These are phyloP conservation scores for Leishmania guyanensis DNA, from an alignment of 208 protist genomes.

Conservation along the genomic window DNA sequence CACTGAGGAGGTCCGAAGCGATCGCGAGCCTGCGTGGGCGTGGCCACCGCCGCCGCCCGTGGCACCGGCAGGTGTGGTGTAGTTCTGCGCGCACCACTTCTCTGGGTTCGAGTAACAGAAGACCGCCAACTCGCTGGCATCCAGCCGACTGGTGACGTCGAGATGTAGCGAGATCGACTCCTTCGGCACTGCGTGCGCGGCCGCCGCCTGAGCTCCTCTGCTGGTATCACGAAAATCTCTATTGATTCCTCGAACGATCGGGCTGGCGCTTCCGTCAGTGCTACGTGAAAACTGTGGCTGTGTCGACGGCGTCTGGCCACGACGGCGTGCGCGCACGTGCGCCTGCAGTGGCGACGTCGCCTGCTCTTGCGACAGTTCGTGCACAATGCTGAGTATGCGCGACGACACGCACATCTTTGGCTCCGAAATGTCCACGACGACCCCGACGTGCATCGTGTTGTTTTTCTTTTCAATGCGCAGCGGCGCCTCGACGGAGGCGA, in stretches of 20 bases:
- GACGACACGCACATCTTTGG: constrained; percentile 68
- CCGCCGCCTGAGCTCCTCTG: not conserved
- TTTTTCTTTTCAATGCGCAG: constrained; percentile 50
- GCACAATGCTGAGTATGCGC: constrained; percentile 65
- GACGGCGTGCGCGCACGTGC: not conserved
- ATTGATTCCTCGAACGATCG: not conserved
- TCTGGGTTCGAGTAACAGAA: constrained; percentile 42
- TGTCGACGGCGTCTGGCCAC: not conserved
- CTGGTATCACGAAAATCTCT: not conserved
- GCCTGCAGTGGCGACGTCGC: constrained; percentile 21
- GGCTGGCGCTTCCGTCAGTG: too few relatives aligned
- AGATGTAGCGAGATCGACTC: constrained; percentile 29
- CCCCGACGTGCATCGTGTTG: constrained; percentile 35
- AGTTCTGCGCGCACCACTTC: not conserved
- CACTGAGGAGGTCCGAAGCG: constrained; percentile 1
- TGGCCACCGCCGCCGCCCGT: constrained; percentile 2
- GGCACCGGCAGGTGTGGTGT: not conserved
- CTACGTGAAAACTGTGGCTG: not conserved
- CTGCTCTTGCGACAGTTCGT: constrained; percentile 55
- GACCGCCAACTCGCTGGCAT: constrained; percentile 42
- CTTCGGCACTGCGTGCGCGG: not conserved
- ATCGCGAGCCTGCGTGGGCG: constrained; percentile 3
- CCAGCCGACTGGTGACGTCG: constrained; percentile 60
- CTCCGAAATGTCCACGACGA: constrained; percentile 69
- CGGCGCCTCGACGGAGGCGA: constrained; percentile 63